Base-by-base conservation (phyloP, 305 asterid species). In the Withania somnifera region DNA sequence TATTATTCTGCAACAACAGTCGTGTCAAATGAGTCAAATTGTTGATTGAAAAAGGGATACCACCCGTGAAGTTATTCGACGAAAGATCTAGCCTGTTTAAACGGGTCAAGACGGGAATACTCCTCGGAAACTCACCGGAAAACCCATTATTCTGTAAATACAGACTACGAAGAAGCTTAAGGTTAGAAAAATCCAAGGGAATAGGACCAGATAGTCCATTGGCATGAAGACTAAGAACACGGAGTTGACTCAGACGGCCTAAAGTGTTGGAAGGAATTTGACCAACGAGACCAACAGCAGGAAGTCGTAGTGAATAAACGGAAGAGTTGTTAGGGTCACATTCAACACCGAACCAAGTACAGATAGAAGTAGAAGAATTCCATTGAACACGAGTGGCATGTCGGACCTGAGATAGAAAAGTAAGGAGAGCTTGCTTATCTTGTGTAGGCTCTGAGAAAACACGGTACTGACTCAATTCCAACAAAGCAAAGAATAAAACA, bases 211-310 rank as follows among this genome's bases (percentile, higher is more conserved):
- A 84, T 30, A 97, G 92, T 3, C 92, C 85, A 54, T 97, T 97
- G 22, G 97, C 84, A 20, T 93, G 96, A 83, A 96, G 98, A 83
- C 98, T 94, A 58, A 96, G 90, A 11, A 96, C 93, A 32, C 98
- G 88, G 40, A 95, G 93, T 87, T 92, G 96, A 17, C 82, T 78
- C 51, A 97, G 87, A 2, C 86, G 89, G 40, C 97, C 91, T 30
- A 97, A 81, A 0, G 97, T 88, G 73, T 91, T 85, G 1, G 90
- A 66, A 79, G 97, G 98, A 83, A 97, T 94, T 75, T 80, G 83
- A 7, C 99, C 99, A 15, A 94, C 89, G 19, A 97, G 92, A 6
- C 98, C 99, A 1, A 89, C 94, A 17, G 96, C 99, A 64, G 99
- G 99, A 15, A 96, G 93, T 30, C 99, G 81, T 47, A 96, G 88